Conservation (phyloP, 1,284 basidiomycete genomes). For the Austroboletus novae-zelandiae region DNA sequence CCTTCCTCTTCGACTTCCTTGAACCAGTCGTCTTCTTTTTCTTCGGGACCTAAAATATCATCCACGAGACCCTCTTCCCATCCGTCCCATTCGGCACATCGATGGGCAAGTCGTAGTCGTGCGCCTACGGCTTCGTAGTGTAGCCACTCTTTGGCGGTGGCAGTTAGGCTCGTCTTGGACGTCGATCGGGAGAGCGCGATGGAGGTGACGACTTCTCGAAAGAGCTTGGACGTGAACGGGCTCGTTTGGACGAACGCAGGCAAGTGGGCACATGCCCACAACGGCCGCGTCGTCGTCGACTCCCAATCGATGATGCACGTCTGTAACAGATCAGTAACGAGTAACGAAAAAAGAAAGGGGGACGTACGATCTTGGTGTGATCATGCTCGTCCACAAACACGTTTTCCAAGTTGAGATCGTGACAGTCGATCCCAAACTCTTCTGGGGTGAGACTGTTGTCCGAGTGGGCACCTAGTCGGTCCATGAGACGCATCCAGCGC, state of each 20-base stretch:
- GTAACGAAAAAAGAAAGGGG: background rate
- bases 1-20: constrained; percentile 39
- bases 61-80: constrained; percentile 81
- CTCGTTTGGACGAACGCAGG: constrained; percentile 74
- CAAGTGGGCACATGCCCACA: constrained; percentile 79
- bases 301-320: constrained; percentile 86
- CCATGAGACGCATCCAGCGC: constrained; percentile 66
- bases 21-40: constrained; percentile 69
- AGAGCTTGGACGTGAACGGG: constrained; percentile 67
- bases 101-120: constrained; percentile 68
- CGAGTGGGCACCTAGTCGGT: constrained; percentile 40
- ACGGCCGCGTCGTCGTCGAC: constrained; percentile 74
- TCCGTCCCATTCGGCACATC: constrained; percentile 79
- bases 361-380: constrained; percentile 62
- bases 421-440: constrained; percentile 71
- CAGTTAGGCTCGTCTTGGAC: constrained; percentile 24
- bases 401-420: constrained; percentile 78
- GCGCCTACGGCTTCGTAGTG: constrained; percentile 63
- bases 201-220: constrained; percentile 57
- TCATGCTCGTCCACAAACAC: constrained; percentile 73
- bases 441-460: constrained; percentile 34
- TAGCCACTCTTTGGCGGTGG: constrained; percentile 66
- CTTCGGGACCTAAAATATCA: constrained; percentile 68
- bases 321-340: constrained; percentile 34
- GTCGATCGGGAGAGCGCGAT: constrained; percentile 26